Evolutionary conservation across 495 filamentous ascomycete species (phyloP), one percentile per base, ranked within the genome.

Genomic region (Terfezia claveryi): DNA sequence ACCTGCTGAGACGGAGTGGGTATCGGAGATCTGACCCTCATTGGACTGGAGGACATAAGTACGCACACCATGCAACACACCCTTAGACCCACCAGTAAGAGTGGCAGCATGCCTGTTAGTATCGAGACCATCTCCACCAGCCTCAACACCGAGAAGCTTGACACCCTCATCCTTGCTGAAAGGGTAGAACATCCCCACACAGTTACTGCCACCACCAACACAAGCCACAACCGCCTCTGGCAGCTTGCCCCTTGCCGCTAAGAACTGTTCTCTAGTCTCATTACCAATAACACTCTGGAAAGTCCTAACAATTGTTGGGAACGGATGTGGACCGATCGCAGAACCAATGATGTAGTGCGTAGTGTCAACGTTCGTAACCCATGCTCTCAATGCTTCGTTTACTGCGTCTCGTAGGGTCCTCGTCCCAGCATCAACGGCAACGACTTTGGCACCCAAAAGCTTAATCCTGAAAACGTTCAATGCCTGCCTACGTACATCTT

Each of bases 321-420:
- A 94, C 4, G 88, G 88, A 59, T 95, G 88, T 11, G 88, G 88
- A 0, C 88, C 88, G 62, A 95, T 94, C 36, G 88, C 88, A 10
- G 85, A 91, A 27, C 88, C 88, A 60, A 94, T 91, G 68, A 94
- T 87, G 74, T 94, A 95, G 68, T 94, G 88, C 0, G 88, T 94
- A n/a, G 83, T 86, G 54, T 79, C 76, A 4, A 94, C 79, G 54
- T 83, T 71, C 46, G 84, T 81, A 9, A 94, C 85, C 86, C 88
- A 95, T 57, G 82, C 79, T 36, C 88, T 78, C 58, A 95, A 69
- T 2, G 88, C 85, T 65, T 94, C 89, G 71, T 95, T 94, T 70
- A 94, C 89, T 2, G 88, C 88, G 61, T 94, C 88, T n/a, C 89
- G 79, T 37, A 94, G 76, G 0, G 89, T 94, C 54, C 75, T 76